Percentiles rank a stretch among this genome's conserved stretches.
Evolutionary conservation across 768 basidiomycete species (phyloP).

Genomic region (Rhodocollybia butyracea): DNA sequence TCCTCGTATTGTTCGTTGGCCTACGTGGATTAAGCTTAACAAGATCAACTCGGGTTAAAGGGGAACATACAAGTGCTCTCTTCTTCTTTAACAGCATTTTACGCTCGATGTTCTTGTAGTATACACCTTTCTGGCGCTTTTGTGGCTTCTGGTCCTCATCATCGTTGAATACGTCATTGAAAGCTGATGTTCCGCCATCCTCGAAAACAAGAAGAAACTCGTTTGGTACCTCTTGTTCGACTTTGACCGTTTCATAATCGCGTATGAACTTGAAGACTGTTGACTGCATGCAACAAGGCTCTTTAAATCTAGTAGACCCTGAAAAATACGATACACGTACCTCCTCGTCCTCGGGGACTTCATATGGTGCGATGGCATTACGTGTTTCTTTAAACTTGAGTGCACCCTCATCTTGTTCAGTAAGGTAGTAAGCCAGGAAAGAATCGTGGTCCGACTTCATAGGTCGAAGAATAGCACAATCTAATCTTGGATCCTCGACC

Average conservation of each 20-base stretch:
- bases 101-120: slow-evolving; percentile 86
- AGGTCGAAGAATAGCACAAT: slow-evolving; percentile 82
- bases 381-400: slow-evolving; percentile 61
- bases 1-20: slow-evolving; percentile 69
- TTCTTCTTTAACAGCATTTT: slow-evolving; percentile 88
- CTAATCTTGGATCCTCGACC: slow-evolving; percentile 76
- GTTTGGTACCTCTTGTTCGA: slow-evolving; percentile 83
- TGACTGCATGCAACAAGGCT: slow-evolving; percentile 35
- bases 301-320: neutral
- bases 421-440: slow-evolving; percentile 83
- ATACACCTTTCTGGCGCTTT: slow-evolving; percentile 60
- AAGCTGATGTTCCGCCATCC: slow-evolving; percentile 41
- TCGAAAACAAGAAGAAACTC: slow-evolving; percentile 79
- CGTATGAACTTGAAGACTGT: slow-evolving; percentile 75
- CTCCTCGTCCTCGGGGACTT: slow-evolving; percentile 53
- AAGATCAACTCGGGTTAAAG: neutral
- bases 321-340: slow-evolving; percentile 27
- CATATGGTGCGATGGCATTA: slow-evolving; percentile 35
- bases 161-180: slow-evolving; percentile 33
- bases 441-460: slow-evolving; percentile 89
- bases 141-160: slow-evolving; percentile 13
- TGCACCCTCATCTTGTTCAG: slow-evolving; percentile 71
- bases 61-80: slow-evolving; percentile 62
- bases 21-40: slow-evolving; percentile 28
- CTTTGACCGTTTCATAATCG: slow-evolving; percentile 85